Percentiles rank a stretch among this genome's conserved stretches.
These are phyloP conservation scores for Magnusiomyces paraingens DNA, from an alignment of 1,139 yeast species.

Conservation along the genomic window DNA sequence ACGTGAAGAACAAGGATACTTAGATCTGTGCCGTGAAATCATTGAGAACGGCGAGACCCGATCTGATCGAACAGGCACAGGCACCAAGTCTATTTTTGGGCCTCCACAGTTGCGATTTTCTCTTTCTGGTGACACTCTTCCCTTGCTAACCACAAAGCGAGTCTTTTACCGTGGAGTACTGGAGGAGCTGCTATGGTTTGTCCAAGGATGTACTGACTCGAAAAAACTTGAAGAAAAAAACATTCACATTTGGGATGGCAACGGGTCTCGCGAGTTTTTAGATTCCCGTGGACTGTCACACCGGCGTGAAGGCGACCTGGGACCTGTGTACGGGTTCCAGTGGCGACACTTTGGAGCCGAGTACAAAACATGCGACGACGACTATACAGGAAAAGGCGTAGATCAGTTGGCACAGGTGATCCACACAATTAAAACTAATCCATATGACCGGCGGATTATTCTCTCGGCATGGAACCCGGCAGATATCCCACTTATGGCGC, in stretches of 20 bases:
- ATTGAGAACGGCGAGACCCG: conserved; percentile 81
- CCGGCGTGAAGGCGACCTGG: conserved; percentile 89
- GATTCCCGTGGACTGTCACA: conserved; percentile 74
- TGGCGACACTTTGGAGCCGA: conserved; percentile 99
- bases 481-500: conserved; percentile 86
- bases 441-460: conserved; percentile 89
- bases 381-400: conserved; percentile 79
- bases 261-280: conserved; percentile 89
- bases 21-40: conserved; percentile 72
- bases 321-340: conserved; percentile 98
- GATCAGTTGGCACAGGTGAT: conserved; percentile 85
- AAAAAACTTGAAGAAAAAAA: conserved; percentile 71
- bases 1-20: conserved; percentile 73
- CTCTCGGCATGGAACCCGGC: conserved; percentile 99
- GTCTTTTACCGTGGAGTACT: conserved; percentile 87
- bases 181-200: conserved; percentile 88
- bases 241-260: conserved; percentile 97
- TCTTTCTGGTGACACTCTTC: conserved; percentile 65
- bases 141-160: conserved; percentile 85
- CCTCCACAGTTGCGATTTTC: conserved; percentile 93
- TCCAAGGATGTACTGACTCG: conserved; percentile 85
- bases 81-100: conserved; percentile 82
- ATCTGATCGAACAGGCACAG: conserved; percentile 96
- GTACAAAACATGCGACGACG: conserved; percentile 76
- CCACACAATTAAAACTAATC: conserved; percentile 72